Evolutionary conservation across 108 stramenopile species (phyloP), one percentile per base, ranked within the genome.

Genomic region (Fragilaria radians): DNA sequence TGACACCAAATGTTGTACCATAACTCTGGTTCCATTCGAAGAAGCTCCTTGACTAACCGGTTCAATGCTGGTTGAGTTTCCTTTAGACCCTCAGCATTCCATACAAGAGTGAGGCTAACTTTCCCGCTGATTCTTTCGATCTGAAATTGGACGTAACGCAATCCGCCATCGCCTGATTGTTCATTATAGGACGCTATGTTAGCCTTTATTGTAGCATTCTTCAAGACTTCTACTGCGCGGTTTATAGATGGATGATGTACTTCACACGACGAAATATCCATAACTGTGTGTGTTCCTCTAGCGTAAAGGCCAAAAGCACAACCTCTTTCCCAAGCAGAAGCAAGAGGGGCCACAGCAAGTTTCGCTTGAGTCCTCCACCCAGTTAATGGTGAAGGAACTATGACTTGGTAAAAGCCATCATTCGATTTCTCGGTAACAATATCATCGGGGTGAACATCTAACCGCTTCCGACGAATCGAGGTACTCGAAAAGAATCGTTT

Each of bases 211-310:
- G 83, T 81, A 0, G 88, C 91, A 48, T 73, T 19, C 25, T 66
- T 71, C 51, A 93, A 29, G 2, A 62, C 54, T 28, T 72, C 62
- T 3, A 88, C 67, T 0, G 90, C 90, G 22, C 54, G 68, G 61
- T 98, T 96, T 65, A 98, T 91, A 26, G 80, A 72, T 3, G 95
- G 95, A 72, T 98, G 97, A 77, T 98, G 97, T 27, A 96, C 97
- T 48, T 52, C 46, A 72, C 95, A 98, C 27, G 87, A 51, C 5
- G 96, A 92, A 56, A 98, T 95, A 0, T 73, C 57, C 34, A 89
- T 28, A 28, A 97, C 79, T 17, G 82, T 62, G 70, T 98, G 97
- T 0, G 82, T 89, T 14, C 86, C 68, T 2, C 87, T 83, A 32
- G 72, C 57, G 68, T 94, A 98, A 27, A 98, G 68, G 19, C 97